Base-by-base conservation (phyloP, 1,284 basidiomycete species). In the Cutaneotrichosporon sp. region DNA sequence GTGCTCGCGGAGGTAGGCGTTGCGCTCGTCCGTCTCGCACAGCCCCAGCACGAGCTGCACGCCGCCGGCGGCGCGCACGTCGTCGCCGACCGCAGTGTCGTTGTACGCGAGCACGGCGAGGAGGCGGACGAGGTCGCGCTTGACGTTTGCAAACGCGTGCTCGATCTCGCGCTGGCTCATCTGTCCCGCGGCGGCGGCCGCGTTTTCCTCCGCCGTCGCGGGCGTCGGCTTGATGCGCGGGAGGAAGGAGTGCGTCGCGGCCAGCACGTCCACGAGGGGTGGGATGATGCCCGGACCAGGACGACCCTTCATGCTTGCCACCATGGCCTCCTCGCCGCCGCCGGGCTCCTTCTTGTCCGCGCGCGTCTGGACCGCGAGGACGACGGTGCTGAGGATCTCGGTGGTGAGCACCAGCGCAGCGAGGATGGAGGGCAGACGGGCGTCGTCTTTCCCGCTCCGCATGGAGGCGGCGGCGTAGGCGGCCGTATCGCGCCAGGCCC, bases 1-100 rank as follows among this genome's bases (percentile, higher is more conserved):
- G 75, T 95, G 90, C 77, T 95, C 93, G 42, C 91, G 87, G 51
- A 97, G 81, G 79, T 91, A 94, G 45, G 92, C 91, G 77, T 95
- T 95, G 60, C 87, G 81, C 69, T 94, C 92, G 74, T 97, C 92
- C 27, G 92, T 83, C 24, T 91, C 90, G 75, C 91, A 95, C 80
- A 93, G 82, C 68, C 88, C 88, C 83, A 95, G 86, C 7, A 95
- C 83, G 46, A 91, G 84, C 58, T 87, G 83, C 61, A 95, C 86
- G 31, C 92, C 92, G 7, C 86, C 87, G 58, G 82, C 85, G 49
- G 77, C 79, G 42, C 92, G 84, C 43, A 89, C 84, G 8, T 85
- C 84, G 73, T 94, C 89, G 73, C 94, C 92, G 50, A 87, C 85
- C 20, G 75, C 80, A 69, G 78, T 85, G 67, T 84, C 82, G 46